Evolutionary conservation across 495 filamentous ascomycete species (phyloP), one percentile per base, ranked within the genome.

Genomic region (Hypoxylon perforatum): DNA sequence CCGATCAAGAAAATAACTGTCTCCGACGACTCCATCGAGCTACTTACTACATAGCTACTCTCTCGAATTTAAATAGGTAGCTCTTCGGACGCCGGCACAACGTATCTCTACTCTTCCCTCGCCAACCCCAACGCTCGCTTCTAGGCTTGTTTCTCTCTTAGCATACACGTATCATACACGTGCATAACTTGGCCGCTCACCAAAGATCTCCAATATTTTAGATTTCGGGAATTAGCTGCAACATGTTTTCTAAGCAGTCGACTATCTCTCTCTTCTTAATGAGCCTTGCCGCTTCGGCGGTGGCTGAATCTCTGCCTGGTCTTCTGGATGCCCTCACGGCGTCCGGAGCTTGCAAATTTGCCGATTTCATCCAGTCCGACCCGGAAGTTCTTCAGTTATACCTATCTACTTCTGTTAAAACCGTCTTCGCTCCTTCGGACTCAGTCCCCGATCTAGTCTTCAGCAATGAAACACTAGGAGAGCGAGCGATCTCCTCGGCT

Each of bases 381-480:
- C 56, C 71, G 2, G 65, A 68, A 11, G 33, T 71, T 22, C 47
- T 67, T 17, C 49, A 63, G 14, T 28, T 76, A 9, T 77, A 73
- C 73, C 67, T 28, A 25, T 74, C 74, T 1, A 35, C 52, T 0
- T n/a, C 36, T 10, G 73, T 76, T 12, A 12, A 62, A 11, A 79
- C 77, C 8, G 62, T 79, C 39, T 79, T 73, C 36, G 75, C 75
- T 3, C 74, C 75, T 10, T 42, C 17, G 11, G 73, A 79, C 54
- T 41, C 28, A 21, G 14, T 10, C 12, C 36, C 17, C 9, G 73
- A 77, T 50, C 35, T 19, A 15, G 14, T n/a, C 14, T 25, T 33
- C 8, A 23, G 23, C 4, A 46, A 53, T 18, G 15, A n/a, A 14
- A 53, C 61, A 0, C 7, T 65, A 12, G 9, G 8, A 25, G 19